Evolutionary conservation across 2,329 filamentous ascomycete genomes (phyloP), one percentile per base, ranked within the genome.

Genomic region (Monosporascus sp.): DNA sequence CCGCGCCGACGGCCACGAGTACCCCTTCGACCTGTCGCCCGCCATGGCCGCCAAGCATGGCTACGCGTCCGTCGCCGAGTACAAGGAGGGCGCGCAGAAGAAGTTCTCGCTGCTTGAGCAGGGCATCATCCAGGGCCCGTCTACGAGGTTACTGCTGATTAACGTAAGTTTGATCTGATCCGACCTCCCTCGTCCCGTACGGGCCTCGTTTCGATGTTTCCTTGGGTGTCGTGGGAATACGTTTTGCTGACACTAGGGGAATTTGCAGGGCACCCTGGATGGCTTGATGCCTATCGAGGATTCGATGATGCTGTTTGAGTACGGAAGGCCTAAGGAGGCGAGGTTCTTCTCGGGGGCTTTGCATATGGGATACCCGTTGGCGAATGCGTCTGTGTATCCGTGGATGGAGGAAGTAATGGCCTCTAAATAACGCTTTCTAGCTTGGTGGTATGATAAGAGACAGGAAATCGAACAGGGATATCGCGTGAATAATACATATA

Each of bases 261-360:
- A n/a, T 37, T 18, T 0, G 38, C 57, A 85, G 76, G 84, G 85
- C 8, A 81, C 78, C 3, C 72, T 77, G 51, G 85, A 88, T 59
- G 84, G 84, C 0, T 68, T 87, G 45, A 86, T 86, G 75, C 85
- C 85, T 0, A 85, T 88, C 53, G 85, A 88, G 63, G 85, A 88
- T 63, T 84, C 77, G 15, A 79, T 85, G 70, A 69, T 88, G 50
- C 70, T 87, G 51, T 80, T 86, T 59, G 82, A 86, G 65, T 77
- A 86, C 59, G 85, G 85, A 2, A 76, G 74, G 35, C 82, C 82
- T 14, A 88, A 88, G 70, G 84, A 87, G 68, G 82, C 76, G 11
- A 75, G 84, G 48, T 85, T 87, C 69, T 85, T 86, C 56, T 70
- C 78, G 0, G 79, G 79, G 0, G 72, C 81, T 35, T 65, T 85